Conservation (phyloP, 139 green algal species). For the Limnomonas spitsbergensis region DNA sequence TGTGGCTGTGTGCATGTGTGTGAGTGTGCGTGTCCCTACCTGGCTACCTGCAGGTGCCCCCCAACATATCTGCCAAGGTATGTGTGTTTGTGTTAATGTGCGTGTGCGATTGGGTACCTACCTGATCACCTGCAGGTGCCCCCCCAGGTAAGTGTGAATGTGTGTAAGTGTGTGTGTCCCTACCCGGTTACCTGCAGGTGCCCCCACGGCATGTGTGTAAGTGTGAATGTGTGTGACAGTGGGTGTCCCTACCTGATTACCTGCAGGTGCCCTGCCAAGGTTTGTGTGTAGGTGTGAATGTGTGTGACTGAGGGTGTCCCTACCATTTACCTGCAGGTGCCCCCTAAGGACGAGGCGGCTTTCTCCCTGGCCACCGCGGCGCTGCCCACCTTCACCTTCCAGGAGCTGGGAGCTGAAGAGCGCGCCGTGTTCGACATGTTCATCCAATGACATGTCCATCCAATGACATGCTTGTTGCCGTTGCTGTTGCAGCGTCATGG, state of each 20-base stretch:
- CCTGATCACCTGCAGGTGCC: too few species aligned
- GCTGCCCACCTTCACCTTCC: conserved; percentile 58
- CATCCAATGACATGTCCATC: conserved; percentile 67
- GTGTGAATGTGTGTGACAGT: not conserved
- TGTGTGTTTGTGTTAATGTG: not conserved
- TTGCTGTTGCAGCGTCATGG: too few species aligned
- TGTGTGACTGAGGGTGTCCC: not conserved
- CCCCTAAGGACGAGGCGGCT: conserved; percentile 34
- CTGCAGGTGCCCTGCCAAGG: not conserved
- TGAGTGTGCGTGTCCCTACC: not conserved
- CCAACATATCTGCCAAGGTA: too few species aligned
- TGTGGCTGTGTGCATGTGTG: too few species aligned
- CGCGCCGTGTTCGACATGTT: conserved; percentile 78
- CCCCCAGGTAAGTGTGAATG: not conserved
- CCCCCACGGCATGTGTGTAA: not conserved
- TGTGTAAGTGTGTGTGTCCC: not conserved
- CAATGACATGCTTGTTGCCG: too few species aligned
- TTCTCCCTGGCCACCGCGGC: conserved; percentile 35
- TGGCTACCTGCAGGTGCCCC: not conserved
- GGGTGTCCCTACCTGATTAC: not conserved
- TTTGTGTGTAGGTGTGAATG: not conserved
- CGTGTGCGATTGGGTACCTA: too few species aligned
- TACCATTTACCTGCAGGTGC: conserved; percentile 49
- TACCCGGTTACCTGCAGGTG: not conserved
- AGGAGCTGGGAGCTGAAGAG: conserved; percentile 57